phyloP scores from a whole-genome alignment of 2,329 filamentous ascomycete genomes.

The Capronia coronata region DNA sequence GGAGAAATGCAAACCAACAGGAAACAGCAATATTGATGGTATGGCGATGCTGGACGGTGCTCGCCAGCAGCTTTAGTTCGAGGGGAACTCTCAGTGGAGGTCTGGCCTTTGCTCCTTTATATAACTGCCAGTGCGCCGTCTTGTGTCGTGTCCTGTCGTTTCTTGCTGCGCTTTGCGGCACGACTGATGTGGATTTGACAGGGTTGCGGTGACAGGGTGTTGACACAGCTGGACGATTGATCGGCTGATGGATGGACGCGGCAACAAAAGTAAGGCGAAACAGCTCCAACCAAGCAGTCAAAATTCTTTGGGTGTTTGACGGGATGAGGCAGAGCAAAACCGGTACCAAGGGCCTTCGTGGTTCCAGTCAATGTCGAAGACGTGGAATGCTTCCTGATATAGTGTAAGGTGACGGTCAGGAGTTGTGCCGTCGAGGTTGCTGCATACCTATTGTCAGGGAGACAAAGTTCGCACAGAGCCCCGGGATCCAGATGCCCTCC shows the following conservation, averaged over 20 bases:
- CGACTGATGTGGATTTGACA: neutral
- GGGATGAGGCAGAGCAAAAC: neutral
- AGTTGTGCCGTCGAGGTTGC: neutral
- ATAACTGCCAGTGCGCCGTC: neutral
- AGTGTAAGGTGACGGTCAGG: neutral
- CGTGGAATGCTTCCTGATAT: neutral
- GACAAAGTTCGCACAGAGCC: neutral
- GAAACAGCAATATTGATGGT: too few relatives aligned
- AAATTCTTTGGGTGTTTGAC: neutral
- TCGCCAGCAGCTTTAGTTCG: too few relatives aligned
- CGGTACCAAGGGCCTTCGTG: conserved; percentile 1
- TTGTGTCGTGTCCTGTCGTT: neutral
- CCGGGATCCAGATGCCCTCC: neutral
- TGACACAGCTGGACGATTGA: neutral
- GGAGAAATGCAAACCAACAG: too few relatives aligned
- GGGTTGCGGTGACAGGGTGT: neutral
- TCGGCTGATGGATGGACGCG: neutral
- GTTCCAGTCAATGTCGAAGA: conserved; percentile 9
- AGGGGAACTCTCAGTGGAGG: too few relatives aligned
- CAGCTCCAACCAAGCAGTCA: neutral
- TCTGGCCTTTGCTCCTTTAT: neutral
- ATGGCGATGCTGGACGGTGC: too few relatives aligned
- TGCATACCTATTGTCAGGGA: neutral
- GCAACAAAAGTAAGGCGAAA: neutral
- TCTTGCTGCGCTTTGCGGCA: neutral